Evolutionary conservation across 441 rosid species (phyloP).

Genomic region (Gossypium trilobum): DNA sequence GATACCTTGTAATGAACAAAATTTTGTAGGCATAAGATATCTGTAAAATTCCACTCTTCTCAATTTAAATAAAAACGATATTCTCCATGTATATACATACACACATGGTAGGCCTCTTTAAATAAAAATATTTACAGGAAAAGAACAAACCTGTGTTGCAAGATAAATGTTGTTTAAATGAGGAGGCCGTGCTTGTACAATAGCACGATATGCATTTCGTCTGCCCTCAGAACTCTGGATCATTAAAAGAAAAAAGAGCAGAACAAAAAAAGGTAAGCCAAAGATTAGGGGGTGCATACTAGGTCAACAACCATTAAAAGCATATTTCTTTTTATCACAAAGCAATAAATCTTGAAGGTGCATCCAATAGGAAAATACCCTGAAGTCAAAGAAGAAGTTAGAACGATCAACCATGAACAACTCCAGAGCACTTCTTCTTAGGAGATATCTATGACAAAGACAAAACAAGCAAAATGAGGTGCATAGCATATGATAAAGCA

Average conservation of each 20-base stretch:
- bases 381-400: constrained; percentile 94
- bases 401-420: constrained; percentile 95
- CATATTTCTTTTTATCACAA: constrained; percentile 7
- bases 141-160: constrained; percentile 81
- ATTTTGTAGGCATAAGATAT: not conserved
- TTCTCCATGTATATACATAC: not conserved
- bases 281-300: constrained; percentile 13
- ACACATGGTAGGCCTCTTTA: not conserved
- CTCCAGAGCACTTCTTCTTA: constrained; percentile 97
- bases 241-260: not conserved
- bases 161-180: constrained; percentile 86
- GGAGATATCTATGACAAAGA: constrained; percentile 56
- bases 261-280: not conserved
- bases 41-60: not conserved
- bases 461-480: constrained; percentile 14
- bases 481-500: constrained; percentile 11
- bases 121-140: constrained; percentile 7
- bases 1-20: constrained; percentile 1
- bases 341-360: constrained; percentile 10
- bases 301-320: constrained; percentile 11
- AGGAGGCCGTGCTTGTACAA: constrained; percentile 85
- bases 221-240: constrained; percentile 76
- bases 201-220: constrained; percentile 89
- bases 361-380: constrained; percentile 46
- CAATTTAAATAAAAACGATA: not conserved